Conservation (phyloP, 768 basidiomycete genomes). For the Termitomyces sp. region DNA sequence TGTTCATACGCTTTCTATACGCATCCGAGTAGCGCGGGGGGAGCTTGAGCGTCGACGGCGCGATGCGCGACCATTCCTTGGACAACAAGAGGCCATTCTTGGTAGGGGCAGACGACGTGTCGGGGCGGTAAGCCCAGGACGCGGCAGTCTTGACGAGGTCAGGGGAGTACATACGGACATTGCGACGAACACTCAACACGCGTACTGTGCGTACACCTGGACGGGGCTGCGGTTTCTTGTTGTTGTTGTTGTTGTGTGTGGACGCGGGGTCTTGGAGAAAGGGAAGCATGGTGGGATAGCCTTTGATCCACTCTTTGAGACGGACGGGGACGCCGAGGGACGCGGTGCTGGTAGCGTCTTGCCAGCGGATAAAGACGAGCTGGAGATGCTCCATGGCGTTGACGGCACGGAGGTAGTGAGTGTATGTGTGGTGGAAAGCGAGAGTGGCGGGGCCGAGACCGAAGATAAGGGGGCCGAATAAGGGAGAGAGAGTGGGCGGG, state of each 20-base stretch:
- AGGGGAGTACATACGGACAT: slow-evolving; percentile 82
- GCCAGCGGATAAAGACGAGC: slow-evolving; percentile 85
- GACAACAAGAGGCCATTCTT: slow-evolving; percentile 48
- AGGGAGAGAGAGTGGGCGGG: slow-evolving; percentile 81
- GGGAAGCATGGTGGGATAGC: slow-evolving; percentile 80
- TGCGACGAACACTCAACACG: slow-evolving; percentile 70
- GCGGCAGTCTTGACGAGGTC: slow-evolving; percentile 72
- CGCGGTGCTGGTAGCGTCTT: slow-evolving; percentile 53
- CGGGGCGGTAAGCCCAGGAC: slow-evolving; percentile 35
- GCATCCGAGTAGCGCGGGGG: slow-evolving; percentile 67
- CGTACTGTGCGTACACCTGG: slow-evolving; percentile 74
- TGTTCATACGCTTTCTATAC: slow-evolving; percentile 73
- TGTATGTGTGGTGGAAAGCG: slow-evolving; percentile 43
- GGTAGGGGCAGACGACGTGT: slow-evolving; percentile 12
- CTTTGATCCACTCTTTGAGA: slow-evolving; percentile 88
- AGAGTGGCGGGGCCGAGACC: slow-evolving; percentile 57
- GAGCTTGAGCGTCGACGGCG: slow-evolving; percentile 53
- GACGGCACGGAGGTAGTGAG: slow-evolving; percentile 72
- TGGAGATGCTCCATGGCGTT: slow-evolving; percentile 91
- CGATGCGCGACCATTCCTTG: slow-evolving; percentile 76
- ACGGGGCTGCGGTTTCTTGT: slow-evolving; percentile 54
- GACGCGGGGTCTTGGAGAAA: no score
- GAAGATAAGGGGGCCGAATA: slow-evolving; percentile 88
- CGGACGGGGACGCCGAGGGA: slow-evolving; percentile 72
- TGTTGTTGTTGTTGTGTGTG: no score